Evolutionary conservation across 345 rosid genomes (phyloP).

Genomic region (Gossypium anomalum): DNA sequence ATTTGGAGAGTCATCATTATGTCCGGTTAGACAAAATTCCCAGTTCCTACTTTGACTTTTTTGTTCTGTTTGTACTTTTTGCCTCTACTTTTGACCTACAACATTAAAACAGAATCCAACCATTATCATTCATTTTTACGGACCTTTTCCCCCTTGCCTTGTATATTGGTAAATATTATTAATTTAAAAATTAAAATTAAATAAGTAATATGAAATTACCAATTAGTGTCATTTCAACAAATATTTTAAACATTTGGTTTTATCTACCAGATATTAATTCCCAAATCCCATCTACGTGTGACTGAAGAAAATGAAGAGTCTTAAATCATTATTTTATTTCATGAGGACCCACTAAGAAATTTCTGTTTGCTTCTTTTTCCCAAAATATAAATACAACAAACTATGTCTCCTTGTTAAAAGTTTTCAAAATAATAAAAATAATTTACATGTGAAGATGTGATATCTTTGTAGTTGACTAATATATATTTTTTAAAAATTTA

Average conservation of each 20-base stretch:
- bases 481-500: too few relatives aligned
- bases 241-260: too few relatives aligned
- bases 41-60: slow-evolving; percentile 32
- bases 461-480: too few relatives aligned
- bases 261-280: not conserved
- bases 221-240: too few relatives aligned
- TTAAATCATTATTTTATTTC: slow-evolving; percentile 15
- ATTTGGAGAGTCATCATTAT: slow-evolving; percentile 31
- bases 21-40: slow-evolving; percentile 31
- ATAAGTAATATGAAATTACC: too few relatives aligned
- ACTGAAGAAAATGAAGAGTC: slow-evolving; percentile 14
- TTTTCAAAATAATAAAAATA: too few relatives aligned
- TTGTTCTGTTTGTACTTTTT: not conserved
- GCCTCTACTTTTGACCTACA: slow-evolving; percentile 29
- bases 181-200: too few relatives aligned
- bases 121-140: not conserved
- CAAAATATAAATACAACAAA: too few relatives aligned
- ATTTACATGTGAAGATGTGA: too few relatives aligned
- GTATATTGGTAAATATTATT: too few relatives aligned
- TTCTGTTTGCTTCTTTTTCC: not conserved
- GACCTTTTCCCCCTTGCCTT: not conserved
- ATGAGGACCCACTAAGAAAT: slow-evolving; percentile 16
- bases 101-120: not conserved
- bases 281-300: slow-evolving; percentile 19
- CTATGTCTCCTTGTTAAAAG: too few relatives aligned